Base-by-base conservation (phyloP, 345 rosid species). In the Luvunga scandens region DNA sequence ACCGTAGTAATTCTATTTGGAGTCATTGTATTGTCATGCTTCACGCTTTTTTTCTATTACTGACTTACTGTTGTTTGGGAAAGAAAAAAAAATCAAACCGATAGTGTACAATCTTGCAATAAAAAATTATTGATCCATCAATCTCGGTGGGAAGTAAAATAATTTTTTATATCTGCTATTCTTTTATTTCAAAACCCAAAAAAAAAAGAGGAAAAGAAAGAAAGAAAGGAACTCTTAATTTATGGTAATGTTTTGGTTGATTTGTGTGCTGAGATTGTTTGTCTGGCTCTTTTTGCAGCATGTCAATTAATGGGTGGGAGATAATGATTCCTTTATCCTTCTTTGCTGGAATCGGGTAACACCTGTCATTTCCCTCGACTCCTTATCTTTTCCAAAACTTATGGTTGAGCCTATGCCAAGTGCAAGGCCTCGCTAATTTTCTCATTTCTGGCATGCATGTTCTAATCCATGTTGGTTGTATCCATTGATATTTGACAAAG, bases 241-340 rank as follows among this genome's bases (percentile, higher is more conserved):
- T 25, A 25, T 4, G 4, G 16, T 28, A 57, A 33, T 7, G 19
- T 2, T 53, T 36, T n/a, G 55, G 59, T 50, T 24, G 4, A 24
- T 19, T 50, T n/a, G 10, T 73, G 36, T 2, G 28, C 5, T 33
- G 3, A 16, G 36, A 14, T 24, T 3, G 9, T 9, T 65, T 19
- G 22, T 63, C 22, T 76, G 42, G 8, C 42, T 38, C 42, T 13
- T 42, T 76, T 76, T 71, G 81, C 91, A 95, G 98, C 85, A 92
- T 95, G 97, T 2, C 91, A 1, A 89, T 95, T 4, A 95, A 95
- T 76, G 96, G 92, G 0, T 93, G 95, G 98, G 94, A 92, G 69
- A 4, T 95, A 94, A 93, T 90, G 99, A 93, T 95, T 73, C 97
- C 98, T 38, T 21, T 95, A 0, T 93, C 97, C 1, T 95, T 95